phyloP scores from a whole-genome alignment of 2,329 filamentous ascomycete species.

The Trichophaea hybrida region DNA sequence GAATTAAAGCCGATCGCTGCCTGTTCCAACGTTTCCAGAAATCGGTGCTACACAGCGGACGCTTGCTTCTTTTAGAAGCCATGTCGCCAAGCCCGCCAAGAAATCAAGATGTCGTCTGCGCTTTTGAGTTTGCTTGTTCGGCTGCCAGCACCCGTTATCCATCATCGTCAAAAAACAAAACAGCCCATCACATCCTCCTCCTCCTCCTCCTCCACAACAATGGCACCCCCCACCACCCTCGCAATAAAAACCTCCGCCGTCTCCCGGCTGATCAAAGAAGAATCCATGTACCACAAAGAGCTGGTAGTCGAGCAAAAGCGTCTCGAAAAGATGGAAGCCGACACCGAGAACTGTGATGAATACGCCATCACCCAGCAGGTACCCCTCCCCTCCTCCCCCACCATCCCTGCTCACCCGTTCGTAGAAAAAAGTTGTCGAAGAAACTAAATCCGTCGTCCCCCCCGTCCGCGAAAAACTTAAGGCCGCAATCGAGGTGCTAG shows the following conservation, averaged over 20 bases:
- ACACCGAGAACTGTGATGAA: conserved; percentile 36
- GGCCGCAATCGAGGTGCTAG: conserved; percentile 56
- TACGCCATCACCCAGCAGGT: conserved; percentile 87
- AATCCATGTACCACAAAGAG: conserved; percentile 79
- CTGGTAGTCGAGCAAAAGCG: conserved; percentile 58
- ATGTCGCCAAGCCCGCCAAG: too few relatives aligned
- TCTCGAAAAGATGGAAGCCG: conserved; percentile 51
- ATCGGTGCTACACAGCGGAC: too few relatives aligned
- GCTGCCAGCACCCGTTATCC: too few relatives aligned
- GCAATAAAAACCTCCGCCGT: conserved; percentile 67
- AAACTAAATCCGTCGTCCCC: conserved; percentile 73
- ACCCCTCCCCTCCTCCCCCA: conserved; percentile 6
- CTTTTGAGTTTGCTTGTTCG: too few relatives aligned
- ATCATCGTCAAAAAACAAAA: background rate
- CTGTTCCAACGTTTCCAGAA: too few relatives aligned
- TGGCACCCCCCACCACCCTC: conserved; percentile 65
- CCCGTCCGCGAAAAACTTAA: conserved; percentile 56
- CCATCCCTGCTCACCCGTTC: background rate
- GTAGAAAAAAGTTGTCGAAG: conserved; percentile 65
- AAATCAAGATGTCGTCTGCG: too few relatives aligned
- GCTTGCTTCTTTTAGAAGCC: too few relatives aligned
- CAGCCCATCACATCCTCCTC: background rate
- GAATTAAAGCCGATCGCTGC: too few relatives aligned
- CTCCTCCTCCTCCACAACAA: conserved; percentile 11
- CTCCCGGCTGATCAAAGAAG: conserved; percentile 77